phyloP scores from a whole-genome alignment of 2,329 filamentous ascomycete genomes.

The Colletotrichum cuscutae region DNA sequence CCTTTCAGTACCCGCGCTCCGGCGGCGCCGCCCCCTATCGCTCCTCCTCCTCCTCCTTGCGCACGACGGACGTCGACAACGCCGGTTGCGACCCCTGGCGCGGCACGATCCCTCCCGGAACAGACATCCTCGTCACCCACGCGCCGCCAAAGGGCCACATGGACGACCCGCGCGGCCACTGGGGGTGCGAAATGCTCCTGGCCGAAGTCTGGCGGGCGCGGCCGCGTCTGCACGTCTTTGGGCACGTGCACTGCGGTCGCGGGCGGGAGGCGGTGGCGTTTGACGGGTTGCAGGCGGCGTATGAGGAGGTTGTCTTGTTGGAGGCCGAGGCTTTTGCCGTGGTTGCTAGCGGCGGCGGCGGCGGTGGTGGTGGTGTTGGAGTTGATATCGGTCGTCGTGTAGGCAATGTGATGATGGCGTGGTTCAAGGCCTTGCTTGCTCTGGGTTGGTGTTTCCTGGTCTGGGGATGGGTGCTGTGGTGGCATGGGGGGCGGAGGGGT shows the following conservation, averaged over 20 bases:
- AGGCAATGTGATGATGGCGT: neutral
- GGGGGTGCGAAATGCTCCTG: conserved; percentile 45
- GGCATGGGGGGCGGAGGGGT: conserved; percentile 2
- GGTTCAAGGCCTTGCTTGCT: neutral
- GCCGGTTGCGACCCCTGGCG: conserved; percentile 41
- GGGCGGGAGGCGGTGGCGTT: conserved; percentile 45
- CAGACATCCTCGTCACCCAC: conserved; percentile 53
- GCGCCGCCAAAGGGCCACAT: conserved; percentile 48
- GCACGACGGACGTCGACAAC: neutral
- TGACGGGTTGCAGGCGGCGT: conserved; percentile 42
- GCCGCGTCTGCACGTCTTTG: conserved; percentile 49
- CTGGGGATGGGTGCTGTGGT: conserved; percentile 15
- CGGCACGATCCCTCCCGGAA: conserved; percentile 37
- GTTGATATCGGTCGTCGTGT: no score
- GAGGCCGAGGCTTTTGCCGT: neutral
- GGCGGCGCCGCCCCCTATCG: no score
- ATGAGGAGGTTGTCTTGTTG: conserved; percentile 33
- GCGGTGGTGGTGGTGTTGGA: neutral
- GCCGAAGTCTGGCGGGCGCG: conserved; percentile 43
- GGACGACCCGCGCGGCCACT: conserved; percentile 41
- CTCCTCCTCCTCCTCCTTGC: no score
- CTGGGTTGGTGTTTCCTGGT: neutral
- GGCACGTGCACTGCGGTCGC: conserved; percentile 49
- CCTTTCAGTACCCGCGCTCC: conserved; percentile 51
- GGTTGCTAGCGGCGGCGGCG: neutral